Evolutionary conservation across 257 asterid genomes (phyloP).

Genomic region (Petunia axillaris): DNA sequence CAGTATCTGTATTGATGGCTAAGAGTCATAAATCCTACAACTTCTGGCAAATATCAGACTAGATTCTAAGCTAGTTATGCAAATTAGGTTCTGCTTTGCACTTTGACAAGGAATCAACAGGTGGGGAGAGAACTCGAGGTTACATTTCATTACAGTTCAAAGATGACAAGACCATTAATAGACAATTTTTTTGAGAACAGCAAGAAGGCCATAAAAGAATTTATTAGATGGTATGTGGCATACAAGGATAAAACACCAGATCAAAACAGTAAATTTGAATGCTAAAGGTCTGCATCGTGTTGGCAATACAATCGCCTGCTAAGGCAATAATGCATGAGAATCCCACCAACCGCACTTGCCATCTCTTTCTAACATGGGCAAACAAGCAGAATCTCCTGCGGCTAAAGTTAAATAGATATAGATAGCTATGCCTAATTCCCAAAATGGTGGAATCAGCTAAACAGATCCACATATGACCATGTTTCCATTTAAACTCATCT

Average conservation of each 20-base stretch:
- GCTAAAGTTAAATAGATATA: neutral
- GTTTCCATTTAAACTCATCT: too few species aligned
- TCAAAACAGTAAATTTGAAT: constrained; percentile 13
- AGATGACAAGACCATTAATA: neutral
- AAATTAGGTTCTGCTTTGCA: neutral
- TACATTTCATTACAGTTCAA: neutral
- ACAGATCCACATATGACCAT: too few species aligned
- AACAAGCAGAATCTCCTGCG: neutral
- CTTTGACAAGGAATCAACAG: constrained; percentile 7
- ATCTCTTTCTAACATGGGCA: neutral
- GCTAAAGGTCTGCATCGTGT: neutral
- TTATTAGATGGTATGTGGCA: neutral
- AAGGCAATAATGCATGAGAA: constrained; percentile 16
- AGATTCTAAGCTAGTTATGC: neutral
- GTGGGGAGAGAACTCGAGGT: neutral
- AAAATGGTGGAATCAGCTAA: too few species aligned
- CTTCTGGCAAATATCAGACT: neutral
- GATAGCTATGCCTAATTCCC: neutral
- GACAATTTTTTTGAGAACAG: neutral
- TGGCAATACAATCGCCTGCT: neutral
- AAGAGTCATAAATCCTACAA: neutral
- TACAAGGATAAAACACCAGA: neutral
- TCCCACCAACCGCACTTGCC: neutral
- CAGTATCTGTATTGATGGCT: neutral
- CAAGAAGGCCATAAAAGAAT: neutral